Base-by-base conservation (phyloP, 257 asterid genomes). In the Dorcoceras hygrometricum region DNA sequence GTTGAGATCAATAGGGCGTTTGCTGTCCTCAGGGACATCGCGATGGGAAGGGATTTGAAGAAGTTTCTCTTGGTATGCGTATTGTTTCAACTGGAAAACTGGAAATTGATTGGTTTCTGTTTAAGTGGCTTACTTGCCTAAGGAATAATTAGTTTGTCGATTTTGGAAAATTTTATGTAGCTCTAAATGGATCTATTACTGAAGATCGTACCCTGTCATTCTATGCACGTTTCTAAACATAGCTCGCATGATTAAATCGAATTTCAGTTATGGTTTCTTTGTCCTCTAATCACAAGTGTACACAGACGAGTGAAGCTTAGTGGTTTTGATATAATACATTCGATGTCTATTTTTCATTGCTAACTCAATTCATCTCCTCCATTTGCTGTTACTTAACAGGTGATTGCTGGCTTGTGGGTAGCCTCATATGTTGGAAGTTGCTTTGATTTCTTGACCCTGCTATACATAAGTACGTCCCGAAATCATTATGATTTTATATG, bases 11-110 rank as follows among this genome's bases (percentile, higher is more conserved):
- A 90, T 63, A 73, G 36, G 1, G 80, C 67, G 18, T 85, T 87
- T 9, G 78, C 89, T 24, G 68, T 62, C 57, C 79, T 94, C 72
- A 87, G 95, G 76, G 87, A 82, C 28, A 81, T 88, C 43, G 91
- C 96, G 10, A 73, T 85, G 2, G 97, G 99, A 57, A 85, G 79
- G 73, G 87, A 90, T 75, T 66, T 88, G 65, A 90, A 86, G 86
- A 82, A 68, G 77, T 94, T 90, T 56, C 86, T 90, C 4, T 50
- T 48, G 61, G 99, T 94, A 84, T 23, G 94, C 76, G 18, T 12
- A 25, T 71, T 29, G 58, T 39, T 23, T n/a, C n/a, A n/a, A n/a
- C n/a, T n/a, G n/a, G n/a, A n/a, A n/a, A n/a, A n/a, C n/a, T 27
- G 19, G 24, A 24, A 28, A 3, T 8, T 11, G n/a, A 39, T 14